Evolutionary conservation across 202 grass and related monocot genomes (phyloP), one percentile per base, ranked within the genome.

Genomic region (Carex arenaria): DNA sequence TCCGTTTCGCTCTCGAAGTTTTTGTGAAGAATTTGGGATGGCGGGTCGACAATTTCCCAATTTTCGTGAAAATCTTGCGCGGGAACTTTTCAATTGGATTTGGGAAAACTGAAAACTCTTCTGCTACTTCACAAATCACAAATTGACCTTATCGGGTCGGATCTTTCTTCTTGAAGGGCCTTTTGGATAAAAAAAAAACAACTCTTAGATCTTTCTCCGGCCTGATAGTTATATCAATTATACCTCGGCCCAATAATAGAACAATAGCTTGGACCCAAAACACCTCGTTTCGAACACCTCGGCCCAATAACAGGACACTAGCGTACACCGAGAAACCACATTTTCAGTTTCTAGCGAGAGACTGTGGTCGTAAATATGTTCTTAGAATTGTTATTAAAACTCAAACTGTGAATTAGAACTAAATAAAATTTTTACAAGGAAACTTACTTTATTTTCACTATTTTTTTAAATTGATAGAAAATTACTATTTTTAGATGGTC

Each of bases 101-200:
- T 67, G 30, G 13, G 36, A n/a, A 47, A 47, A 47, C 9, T 47
- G 43, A 10, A 38, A 36, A 10, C 14, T n/a, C 30, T 32, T 6
- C 5, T 43, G 10, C 17, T 77, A 26, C 8, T 36, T 36, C 43
- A 71, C 79, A 84, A 69, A 47, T 47, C 43, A 47, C 9, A 47
- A 47, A 47, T 47, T 10, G 8, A 87, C 20, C 0, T 90, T 90
- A 0, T 86, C 91, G 87, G 86, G 31, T 75, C 71, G 71, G 43
- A 74, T 53, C 18, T 47, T 47, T 19, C 38, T 47, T 11, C n/a
- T 71, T 22, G 3, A 45, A 71, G 18, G 43, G 43, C 43, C 43
- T 47, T 11, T 2, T 10, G 10, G 65, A 69, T 69, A 13, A n/a
- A 68, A n/a, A n/a, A 68, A n/a, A 2, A 3, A 3, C 0, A 68